Evolutionary conservation across 257 asterid species (phyloP).

Genomic region (Capsicum pubescens): DNA sequence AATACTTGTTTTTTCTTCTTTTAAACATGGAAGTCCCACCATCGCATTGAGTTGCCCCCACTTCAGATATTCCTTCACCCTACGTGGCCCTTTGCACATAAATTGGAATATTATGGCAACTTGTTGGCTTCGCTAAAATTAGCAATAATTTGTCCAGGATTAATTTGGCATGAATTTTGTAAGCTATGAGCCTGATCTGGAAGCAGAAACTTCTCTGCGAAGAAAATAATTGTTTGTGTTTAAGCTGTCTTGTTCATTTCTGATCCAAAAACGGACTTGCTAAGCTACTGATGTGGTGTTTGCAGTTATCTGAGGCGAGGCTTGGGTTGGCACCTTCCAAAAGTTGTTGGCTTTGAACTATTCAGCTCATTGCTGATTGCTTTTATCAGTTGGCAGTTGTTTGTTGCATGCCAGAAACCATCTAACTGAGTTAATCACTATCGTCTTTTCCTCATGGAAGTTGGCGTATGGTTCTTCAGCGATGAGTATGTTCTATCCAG

Average conservation of each 20-base stretch:
- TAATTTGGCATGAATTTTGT: not conserved
- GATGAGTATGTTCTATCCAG: slow-evolving; percentile 12
- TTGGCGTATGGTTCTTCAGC: not conserved
- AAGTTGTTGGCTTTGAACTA: slow-evolving; percentile 87
- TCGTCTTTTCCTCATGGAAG: slow-evolving; percentile 25
- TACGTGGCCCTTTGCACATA: not conserved
- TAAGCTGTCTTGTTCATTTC: not conserved
- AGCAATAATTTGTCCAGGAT: not conserved
- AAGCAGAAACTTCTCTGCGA: not conserved
- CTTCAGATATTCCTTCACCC: not conserved
- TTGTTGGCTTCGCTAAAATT: not conserved
- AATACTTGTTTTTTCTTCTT: too few species aligned
- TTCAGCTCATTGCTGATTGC: slow-evolving; percentile 86
- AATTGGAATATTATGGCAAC: not conserved
- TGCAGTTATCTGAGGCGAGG: slow-evolving; percentile 84
- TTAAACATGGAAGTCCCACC: too few species aligned
- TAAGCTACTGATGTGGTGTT: slow-evolving; percentile 9
- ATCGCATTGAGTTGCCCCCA: not conserved
- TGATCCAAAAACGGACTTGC: not conserved
- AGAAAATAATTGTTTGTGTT: not conserved
- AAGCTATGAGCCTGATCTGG: not conserved
- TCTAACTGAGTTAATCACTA: slow-evolving; percentile 48
- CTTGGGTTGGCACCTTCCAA: slow-evolving; percentile 88
- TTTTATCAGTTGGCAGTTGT: slow-evolving; percentile 93
- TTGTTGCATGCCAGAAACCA: slow-evolving; percentile 85